Base-by-base conservation (phyloP, 1,284 basidiomycete genomes). In the Xerocomus minutiporus region DNA sequence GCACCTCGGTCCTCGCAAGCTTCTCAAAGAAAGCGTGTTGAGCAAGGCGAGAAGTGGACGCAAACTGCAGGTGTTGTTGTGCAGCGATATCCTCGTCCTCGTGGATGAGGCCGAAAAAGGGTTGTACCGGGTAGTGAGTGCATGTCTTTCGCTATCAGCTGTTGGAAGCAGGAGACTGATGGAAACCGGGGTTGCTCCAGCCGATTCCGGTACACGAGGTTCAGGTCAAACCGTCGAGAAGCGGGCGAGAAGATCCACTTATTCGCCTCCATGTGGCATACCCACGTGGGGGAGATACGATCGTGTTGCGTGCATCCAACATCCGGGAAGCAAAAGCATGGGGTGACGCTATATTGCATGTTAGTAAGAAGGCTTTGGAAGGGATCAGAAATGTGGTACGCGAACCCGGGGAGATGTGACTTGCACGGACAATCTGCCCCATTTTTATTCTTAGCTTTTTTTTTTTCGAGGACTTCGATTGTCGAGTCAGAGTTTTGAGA, bases 11-110 rank as follows among this genome's bases (percentile, higher is more conserved):
- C 72, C 78, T 8, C 78, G 95, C 23, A 79, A 75, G 57, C 75
- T 98, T 12, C 50, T 97, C 41, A 89, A 85, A 57, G 91, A 97
- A 66, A 93, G 93, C 0, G 53, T 77, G 4, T 69, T 97, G 8
- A 69, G 76, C 58, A 97, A 98, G 67, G 77, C 87, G 9, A 95
- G 93, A 73, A 91, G 89, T 55, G 86, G 91, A 1, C 77, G 90
- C 42, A 90, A 84, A 64, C 70, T 97, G 41, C 78, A 82, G 43
- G 81, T 79, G n/a, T 83, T 91, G 65, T 67, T 93, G 54, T 93
- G 90, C 61, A 91, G 79, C 61, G 90, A 93, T 62, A 86, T 92
- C 43, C 65, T 93, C 38, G 84, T 93, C 2, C 73, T 94, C 42
- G 85, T 88, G 12, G 87, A 93, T 59, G 82, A 83, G 31, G 68